Percentiles rank a stretch among this genome's conserved stretches.
phyloP scores from a whole-genome alignment of 805 yeast genomes.

The Metschnikowia vanudenii region DNA sequence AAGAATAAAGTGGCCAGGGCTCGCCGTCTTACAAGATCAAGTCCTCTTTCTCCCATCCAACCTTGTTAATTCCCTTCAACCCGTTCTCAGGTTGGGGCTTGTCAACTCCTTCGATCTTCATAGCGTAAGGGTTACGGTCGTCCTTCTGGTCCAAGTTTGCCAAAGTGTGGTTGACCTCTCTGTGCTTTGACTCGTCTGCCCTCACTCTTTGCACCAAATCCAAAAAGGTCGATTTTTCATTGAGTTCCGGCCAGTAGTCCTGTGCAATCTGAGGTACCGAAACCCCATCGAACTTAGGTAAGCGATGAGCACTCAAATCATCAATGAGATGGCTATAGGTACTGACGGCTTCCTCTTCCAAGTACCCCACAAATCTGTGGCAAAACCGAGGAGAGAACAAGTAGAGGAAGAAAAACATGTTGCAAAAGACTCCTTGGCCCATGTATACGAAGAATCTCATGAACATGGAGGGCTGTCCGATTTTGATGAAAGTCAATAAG shows the following conservation, averaged over 20 bases:
- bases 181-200: slow-evolving; percentile 77
- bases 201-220: slow-evolving; percentile 62
- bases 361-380: slow-evolving; percentile 73
- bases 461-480: slow-evolving; percentile 61
- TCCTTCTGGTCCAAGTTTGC: slow-evolving; percentile 54
- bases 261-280: slow-evolving; percentile 59
- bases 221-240: slow-evolving; percentile 49
- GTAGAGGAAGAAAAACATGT: slow-evolving; percentile 60
- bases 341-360: slow-evolving; percentile 73
- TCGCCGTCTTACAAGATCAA: slow-evolving; percentile 22
- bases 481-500: slow-evolving; percentile 61
- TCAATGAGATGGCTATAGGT: slow-evolving; percentile 62
- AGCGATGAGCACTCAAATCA: slow-evolving; percentile 51
- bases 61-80: slow-evolving; percentile 29
- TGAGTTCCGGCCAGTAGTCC: slow-evolving; percentile 60
- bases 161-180: slow-evolving; percentile 77
- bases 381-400: slow-evolving; percentile 60
- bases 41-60: slow-evolving; percentile 44
- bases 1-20: too few species aligned
- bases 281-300: slow-evolving; percentile 47
- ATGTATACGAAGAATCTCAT: slow-evolving; percentile 52
- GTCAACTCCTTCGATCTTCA: slow-evolving; percentile 35
- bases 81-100: slow-evolving; percentile 41
- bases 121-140: slow-evolving; percentile 70
- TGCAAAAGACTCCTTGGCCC: slow-evolving; percentile 73